Conservation (phyloP, 345 rosid genomes). For the Turnera subulata region DNA sequence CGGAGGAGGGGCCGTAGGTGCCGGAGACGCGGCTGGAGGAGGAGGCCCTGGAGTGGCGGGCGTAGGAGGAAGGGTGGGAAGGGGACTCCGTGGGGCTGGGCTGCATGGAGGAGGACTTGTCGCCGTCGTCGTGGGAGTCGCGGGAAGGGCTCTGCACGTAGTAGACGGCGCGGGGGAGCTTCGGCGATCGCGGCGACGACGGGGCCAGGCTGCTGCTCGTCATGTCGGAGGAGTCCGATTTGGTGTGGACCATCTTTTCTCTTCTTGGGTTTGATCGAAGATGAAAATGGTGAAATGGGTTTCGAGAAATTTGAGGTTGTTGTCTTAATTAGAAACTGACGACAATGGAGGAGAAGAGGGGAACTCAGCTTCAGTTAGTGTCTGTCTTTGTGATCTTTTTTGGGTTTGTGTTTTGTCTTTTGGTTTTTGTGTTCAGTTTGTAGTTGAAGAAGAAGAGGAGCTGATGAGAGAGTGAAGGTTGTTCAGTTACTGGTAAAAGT, state of each 20-base stretch:
- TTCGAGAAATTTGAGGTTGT: background rate
- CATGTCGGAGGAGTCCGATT: conserved; percentile 15
- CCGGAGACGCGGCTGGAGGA: conserved; percentile 22
- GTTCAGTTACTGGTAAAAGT: too few species aligned
- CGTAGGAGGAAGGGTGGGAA: conserved; percentile 17
- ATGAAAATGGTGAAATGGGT: background rate
- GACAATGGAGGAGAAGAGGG: background rate
- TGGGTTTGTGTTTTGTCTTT: too few species aligned
- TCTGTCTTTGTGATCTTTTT: too few species aligned
- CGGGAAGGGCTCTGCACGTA: conserved; percentile 20
- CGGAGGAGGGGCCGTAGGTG: background rate
- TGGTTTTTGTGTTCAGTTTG: too few species aligned
- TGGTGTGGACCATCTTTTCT: conserved; percentile 2
- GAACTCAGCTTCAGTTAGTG: too few species aligned
- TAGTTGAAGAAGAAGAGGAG: too few species aligned
- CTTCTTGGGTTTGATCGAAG: background rate
- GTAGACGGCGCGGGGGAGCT: conserved; percentile 13
- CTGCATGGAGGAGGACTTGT: conserved; percentile 13
- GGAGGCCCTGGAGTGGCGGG: conserved; percentile 12
- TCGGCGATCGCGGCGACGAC: conserved; percentile 14
- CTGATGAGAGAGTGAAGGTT: too few species aligned
- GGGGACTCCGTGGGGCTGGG: conserved; percentile 19
- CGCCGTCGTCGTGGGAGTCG: conserved; percentile 23
- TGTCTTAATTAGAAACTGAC: background rate
- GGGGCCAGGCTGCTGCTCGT: conserved; percentile 10